phyloP scores from a whole-genome alignment of 108 stramenopile genomes.

The Skeletonema grethae region DNA sequence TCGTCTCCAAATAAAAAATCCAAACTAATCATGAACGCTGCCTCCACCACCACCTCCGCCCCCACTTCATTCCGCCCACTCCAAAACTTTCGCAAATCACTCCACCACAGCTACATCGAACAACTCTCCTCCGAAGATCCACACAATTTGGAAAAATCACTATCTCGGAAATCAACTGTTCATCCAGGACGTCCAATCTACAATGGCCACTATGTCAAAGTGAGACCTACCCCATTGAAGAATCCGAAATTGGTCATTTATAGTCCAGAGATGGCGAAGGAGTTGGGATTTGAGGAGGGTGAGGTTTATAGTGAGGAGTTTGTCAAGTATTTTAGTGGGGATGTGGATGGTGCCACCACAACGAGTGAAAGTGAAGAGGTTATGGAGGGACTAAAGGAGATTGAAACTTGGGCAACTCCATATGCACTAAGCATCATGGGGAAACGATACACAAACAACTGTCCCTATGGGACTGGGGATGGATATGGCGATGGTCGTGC shows the following conservation, averaged over 20 bases:
- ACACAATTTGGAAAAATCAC: conserved; percentile 19
- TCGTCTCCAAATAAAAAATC: neutral
- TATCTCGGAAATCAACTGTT: neutral
- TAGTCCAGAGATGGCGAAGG: conserved; percentile 48
- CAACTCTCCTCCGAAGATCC: conserved; percentile 29
- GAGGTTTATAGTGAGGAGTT: conserved; percentile 61
- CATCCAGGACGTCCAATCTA: conserved; percentile 65
- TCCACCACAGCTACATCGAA: conserved; percentile 27
- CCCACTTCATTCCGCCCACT: conserved; percentile 7
- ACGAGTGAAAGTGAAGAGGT: no score
- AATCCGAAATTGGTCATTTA: conserved; percentile 67
- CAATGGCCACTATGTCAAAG: conserved; percentile 82
- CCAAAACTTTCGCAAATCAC: conserved; percentile 17
- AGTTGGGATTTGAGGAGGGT: conserved; percentile 48
- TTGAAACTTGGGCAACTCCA: conserved; percentile 84
- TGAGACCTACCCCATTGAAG: conserved; percentile 65
- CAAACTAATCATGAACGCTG: neutral
- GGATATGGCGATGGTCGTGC: conserved; percentile 92
- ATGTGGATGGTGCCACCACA: conserved; percentile 48
- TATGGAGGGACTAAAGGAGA: neutral
- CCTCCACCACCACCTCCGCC: neutral
- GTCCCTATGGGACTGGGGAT: conserved; percentile 83
- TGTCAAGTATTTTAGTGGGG: conserved; percentile 71
- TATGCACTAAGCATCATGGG: conserved; percentile 90
- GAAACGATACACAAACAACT: conserved; percentile 69